Base-by-base conservation (phyloP, 805 yeast genomes). In the Metschnikowia noctiluminum region DNA sequence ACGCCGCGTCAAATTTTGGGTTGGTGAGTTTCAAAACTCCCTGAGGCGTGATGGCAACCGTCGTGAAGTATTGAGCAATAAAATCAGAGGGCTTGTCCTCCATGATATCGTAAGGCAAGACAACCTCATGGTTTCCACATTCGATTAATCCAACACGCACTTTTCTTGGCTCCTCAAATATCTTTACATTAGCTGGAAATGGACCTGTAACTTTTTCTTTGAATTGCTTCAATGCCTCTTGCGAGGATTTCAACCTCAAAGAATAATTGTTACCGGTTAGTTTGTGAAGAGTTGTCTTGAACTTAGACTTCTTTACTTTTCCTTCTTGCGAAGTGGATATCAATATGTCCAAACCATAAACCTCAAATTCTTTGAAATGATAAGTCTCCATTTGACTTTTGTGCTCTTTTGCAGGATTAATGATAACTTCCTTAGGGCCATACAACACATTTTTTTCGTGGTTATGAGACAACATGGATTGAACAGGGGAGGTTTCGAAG, bases 401-500 rank as follows among this genome's bases (percentile, higher is more conserved):
- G 73, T 85, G 88, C 57, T 74, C 74, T 60, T 84, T 87, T 52
- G 78, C 68, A 58, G 92, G 92, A 73, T 86, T 87, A 57, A 87
- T 70, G 62, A 86, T 84, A 62, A 86, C 77, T 65, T 85, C 87
- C 74, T 86, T 84, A 59, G 84, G 81, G 49, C 91, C 92, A 58
- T 84, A 84, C 60, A 85, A 65, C 40, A 79, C 82, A 64, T 85
- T 79, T 62, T 82, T 77, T 60, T 74, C 77, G 70, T 82, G 88
- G 71, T 82, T 81, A 71, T 84, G 87, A 45, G 87, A 70, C 54
- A 86, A 78, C 91, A 85, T 86, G 57, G 87, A 85, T 70, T 86
- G 89, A 36, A 87, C 75, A 36, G 92, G 82, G 38, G 70, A 70
- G 55, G 80, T 77, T 42, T 74, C 86, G 64, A 67, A 85, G 41